phyloP scores from a whole-genome alignment of 75 land plant genomes.

The Cupressus sempervirens region DNA sequence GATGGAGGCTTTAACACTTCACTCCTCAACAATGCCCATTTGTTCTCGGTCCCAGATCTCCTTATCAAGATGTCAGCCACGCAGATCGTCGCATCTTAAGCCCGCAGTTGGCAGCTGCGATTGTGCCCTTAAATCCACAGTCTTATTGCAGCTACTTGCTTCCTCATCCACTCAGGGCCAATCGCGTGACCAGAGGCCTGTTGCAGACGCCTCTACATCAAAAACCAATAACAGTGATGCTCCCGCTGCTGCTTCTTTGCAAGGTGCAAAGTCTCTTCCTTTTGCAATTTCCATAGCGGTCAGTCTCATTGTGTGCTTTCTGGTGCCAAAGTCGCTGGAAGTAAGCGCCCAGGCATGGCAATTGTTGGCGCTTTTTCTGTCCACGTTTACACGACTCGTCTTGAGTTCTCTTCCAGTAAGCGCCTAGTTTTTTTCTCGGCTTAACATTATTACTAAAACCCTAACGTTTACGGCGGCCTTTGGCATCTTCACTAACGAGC shows the following conservation, averaged over 20 bases:
- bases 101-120: background rate
- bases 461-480: constrained; percentile 81
- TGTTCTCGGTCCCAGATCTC: background rate
- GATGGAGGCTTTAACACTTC: background rate
- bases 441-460: constrained; percentile 69
- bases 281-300: constrained; percentile 62
- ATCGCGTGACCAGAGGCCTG: background rate
- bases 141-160: background rate
- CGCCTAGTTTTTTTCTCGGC: constrained; percentile 92
- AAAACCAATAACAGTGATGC: background rate
- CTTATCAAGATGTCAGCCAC: background rate
- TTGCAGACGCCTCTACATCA: background rate
- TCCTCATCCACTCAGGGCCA: background rate
- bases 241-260: background rate
- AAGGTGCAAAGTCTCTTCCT: constrained; percentile 79
- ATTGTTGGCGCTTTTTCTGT: constrained; percentile 82
- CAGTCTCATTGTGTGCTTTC: constrained; percentile 67
- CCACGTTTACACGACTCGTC: constrained; percentile 85
- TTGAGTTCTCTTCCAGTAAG: constrained; percentile 88
- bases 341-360: constrained; percentile 90
- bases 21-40: background rate
- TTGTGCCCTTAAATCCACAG: background rate
- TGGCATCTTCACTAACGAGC: constrained; percentile 89
- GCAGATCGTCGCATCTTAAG: background rate
- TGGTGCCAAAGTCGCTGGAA: constrained; percentile 67